These are phyloP conservation scores for Inonotus obliquus DNA, from an alignment of 1,284 basidiomycete genomes.

Conservation along the genomic window DNA sequence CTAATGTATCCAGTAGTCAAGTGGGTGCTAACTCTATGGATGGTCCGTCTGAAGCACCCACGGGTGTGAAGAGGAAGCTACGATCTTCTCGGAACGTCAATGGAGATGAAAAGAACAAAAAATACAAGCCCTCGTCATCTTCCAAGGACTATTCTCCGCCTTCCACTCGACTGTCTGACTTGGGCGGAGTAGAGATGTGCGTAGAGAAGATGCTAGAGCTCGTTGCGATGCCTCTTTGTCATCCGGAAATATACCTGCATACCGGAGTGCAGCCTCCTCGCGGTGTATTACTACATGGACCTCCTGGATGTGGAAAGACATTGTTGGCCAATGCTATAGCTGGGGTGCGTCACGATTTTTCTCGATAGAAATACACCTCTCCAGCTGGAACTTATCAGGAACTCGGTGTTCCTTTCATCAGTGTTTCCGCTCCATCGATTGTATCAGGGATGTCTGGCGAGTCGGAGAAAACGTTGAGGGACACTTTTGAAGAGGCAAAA, in stretches of 20 bases:
- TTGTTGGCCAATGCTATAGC: constrained; percentile 89
- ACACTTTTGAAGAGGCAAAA: constrained; percentile 96
- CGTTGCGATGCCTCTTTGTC: constrained; percentile 90
- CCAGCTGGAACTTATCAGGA: constrained; percentile 47
- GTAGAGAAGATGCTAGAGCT: constrained; percentile 94
- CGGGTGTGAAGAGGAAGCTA: constrained; percentile 52
- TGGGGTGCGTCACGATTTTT: constrained; percentile 55
- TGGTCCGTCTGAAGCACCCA: constrained; percentile 23
- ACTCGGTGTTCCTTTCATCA: constrained; percentile 89
- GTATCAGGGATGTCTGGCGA: constrained; percentile 98
- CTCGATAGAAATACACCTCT: constrained; percentile 14
- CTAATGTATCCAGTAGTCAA: constrained; percentile 8
- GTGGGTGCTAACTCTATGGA: constrained; percentile 22
- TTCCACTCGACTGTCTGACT: constrained; percentile 68
- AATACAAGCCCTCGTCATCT: constrained; percentile 38
- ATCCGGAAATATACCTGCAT: constrained; percentile 93
- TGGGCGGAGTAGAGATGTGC: constrained; percentile 84
- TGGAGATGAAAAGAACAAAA: constrained; percentile 50
- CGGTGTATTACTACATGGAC: constrained; percentile 93
- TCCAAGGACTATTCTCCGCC: constrained; percentile 66
- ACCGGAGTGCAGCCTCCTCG: constrained; percentile 91
- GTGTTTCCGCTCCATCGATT: constrained; percentile 89
- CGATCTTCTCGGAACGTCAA: constrained; percentile 39
- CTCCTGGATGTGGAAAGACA: constrained; percentile 96
- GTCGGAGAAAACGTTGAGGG: constrained; percentile 91